Evolutionary conservation across 164 flowering plant genomes (phyloP), one percentile per base, ranked within the genome.

Genomic region (Piper betle): DNA sequence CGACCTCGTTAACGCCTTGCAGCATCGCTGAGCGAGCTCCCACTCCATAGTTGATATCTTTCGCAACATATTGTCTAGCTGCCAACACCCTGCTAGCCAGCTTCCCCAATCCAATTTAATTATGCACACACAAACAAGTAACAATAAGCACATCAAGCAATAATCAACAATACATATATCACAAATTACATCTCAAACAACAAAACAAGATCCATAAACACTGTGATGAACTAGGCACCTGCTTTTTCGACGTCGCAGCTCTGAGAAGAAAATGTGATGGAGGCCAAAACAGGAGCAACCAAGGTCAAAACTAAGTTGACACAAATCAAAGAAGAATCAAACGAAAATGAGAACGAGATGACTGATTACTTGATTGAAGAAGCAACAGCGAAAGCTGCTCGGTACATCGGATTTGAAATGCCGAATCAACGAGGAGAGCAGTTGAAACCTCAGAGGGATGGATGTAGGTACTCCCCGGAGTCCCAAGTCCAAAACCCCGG

Each of bases 1-100:
- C 93, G 52, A 89, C 81, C 78, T 89, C 91, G 57, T 77, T 68
- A n/a, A 89, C 96, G 64, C 96, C 96, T 60, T 78, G 82, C 12
- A 89, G 69, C 89, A 89, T 79, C 2, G 86, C 86, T 3, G 86
- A 86, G 15, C 93, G 84, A 62, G 89, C 93, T 39, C 81, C 81
- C 33, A 65, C 62, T n/a, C 96, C 93, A 46, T 82, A 86, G 67
- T 52, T 73, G 71, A 86, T 79, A 50, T 83, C 87, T 70, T 88
- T 88, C 0, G 93, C 85, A 54, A 60, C 87, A 81, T 86, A 89
- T 63, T 68, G 71, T 66, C 96, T 84, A 46, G 58, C 75, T 61
- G 61, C 60, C 38, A 78, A 43, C 60, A 77, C 37, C 67, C 82
- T 57, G 59, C 82, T 65, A 38, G 39, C 46, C 3, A 79, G 73